Evolutionary conservation across 768 basidiomycete species (phyloP), one percentile per base, ranked within the genome.

Genomic region (Tylopilus felleus): DNA sequence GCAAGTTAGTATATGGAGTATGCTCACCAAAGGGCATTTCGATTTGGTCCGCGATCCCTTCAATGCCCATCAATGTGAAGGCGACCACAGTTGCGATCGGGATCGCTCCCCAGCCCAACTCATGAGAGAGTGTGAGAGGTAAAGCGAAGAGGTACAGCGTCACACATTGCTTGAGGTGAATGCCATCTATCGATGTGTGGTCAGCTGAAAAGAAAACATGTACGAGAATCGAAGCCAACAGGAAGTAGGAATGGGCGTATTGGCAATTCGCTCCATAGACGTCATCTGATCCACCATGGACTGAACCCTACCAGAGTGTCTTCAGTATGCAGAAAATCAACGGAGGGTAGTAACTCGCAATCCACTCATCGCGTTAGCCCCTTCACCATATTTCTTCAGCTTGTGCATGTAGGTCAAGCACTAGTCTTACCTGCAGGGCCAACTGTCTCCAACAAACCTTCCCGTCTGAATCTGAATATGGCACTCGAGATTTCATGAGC

Each of bases 131-230:
- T n/a, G 89, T 90, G 61, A 95, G 81, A 5, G 96, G 96, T 8
- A 98, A 79, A 19, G 91, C 84, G 66, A 94, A 93, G 8, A 98
- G 82, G 73, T 96, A 97, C 1, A 96, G 72, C 2, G 89, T 87
- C n/a, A 96, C 90, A 59, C 88, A 91, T 84, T 98, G 95, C 69
- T 96, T 95, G 64, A 96, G 74, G 71, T 97, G 94, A 55, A 98
- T 88, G 38, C 89, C 84, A 61, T 93, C 88, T 89, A 53, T 60
- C 63, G 49, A 39, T n/a, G 44, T 29, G 42, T 41, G 25, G 22
- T 63, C 17, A 67, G 60, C 25, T 52, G 35, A 29, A 0, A 47
- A 42, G 22, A 59, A 38, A 45, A 40, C 5, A 31, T 12, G 42
- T 53, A 39, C 29, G 13, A 9, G 38, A 47, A 7, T 17, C 16